Percentiles rank a stretch among this genome's conserved stretches.
These are phyloP conservation scores for Groenewaldozyma auringiensis DNA, from an alignment of 1,139 yeast species.

Conservation along the genomic window DNA sequence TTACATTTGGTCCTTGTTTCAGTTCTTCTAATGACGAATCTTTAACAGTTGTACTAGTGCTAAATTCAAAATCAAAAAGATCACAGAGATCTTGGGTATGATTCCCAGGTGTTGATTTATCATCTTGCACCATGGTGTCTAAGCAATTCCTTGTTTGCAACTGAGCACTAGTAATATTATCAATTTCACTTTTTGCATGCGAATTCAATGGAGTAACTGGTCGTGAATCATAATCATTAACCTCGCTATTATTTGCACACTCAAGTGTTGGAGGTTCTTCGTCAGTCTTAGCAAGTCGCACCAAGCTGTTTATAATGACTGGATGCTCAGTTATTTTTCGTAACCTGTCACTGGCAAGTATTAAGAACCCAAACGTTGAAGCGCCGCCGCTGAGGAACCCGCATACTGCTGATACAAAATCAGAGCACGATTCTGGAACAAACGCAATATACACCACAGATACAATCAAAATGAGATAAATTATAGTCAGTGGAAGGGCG, in stretches of 20 bases:
- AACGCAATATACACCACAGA: neutral
- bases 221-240: neutral
- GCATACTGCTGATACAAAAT: neutral
- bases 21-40: neutral
- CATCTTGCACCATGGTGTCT: neutral
- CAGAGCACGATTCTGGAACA: neutral
- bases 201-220: neutral
- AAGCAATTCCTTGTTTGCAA: too few relatives aligned
- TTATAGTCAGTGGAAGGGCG: neutral
- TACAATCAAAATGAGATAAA: neutral
- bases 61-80: neutral
- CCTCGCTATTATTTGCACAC: neutral
- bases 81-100: neutral
- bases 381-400: conserved; percentile 3
- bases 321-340: neutral
- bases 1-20: too few relatives aligned
- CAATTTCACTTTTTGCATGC: neutral
- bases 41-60: neutral
- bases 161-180: neutral
- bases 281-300: neutral
- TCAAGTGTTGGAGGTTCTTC: neutral
- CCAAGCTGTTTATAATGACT: neutral
- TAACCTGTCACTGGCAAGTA: neutral
- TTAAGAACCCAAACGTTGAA: neutral
- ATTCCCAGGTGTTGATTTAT: neutral